phyloP scores from a whole-genome alignment of 2,329 filamentous ascomycete species.

The Fusarium sterilihyphosum region DNA sequence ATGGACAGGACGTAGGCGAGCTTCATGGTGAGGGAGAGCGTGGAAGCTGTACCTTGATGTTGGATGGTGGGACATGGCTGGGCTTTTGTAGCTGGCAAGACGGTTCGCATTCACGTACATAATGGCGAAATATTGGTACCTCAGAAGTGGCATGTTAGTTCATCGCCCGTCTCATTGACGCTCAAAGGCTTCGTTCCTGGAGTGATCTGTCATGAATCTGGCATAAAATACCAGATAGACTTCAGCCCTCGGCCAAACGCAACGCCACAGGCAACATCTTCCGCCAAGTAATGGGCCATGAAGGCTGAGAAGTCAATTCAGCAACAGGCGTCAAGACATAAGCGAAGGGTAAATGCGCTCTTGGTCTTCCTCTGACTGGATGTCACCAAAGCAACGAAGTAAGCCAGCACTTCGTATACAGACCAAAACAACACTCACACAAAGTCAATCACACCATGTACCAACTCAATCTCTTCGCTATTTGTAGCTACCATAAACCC shows the following conservation, averaged over 20 bases:
- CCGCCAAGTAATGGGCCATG: not conserved
- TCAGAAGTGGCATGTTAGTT: not conserved
- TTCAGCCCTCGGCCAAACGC: not conserved
- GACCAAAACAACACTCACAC: not conserved
- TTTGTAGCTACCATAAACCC: not conserved
- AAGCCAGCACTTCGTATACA: not conserved
- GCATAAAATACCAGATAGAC: not conserved
- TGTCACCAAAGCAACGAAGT: not conserved
- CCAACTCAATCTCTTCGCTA: constrained; percentile 1
- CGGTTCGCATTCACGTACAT: not conserved
- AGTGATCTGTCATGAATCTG: not conserved
- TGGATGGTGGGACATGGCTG: not conserved
- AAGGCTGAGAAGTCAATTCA: not conserved
- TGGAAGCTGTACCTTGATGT: not conserved
- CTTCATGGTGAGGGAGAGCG: not conserved
- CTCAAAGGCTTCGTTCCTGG: not conserved
- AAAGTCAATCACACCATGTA: not conserved
- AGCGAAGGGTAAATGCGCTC: too few species aligned
- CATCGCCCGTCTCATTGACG: not conserved
- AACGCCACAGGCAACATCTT: not conserved
- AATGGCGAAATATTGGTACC: too few species aligned
- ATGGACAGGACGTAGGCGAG: not conserved
- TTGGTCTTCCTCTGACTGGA: not conserved
- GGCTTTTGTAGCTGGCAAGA: not conserved
- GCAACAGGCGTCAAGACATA: not conserved